Percentiles rank a stretch among this genome's conserved stretches.
Evolutionary conservation across 805 yeast species (phyloP).

Genomic region (Scheffersomyces lignosus): DNA sequence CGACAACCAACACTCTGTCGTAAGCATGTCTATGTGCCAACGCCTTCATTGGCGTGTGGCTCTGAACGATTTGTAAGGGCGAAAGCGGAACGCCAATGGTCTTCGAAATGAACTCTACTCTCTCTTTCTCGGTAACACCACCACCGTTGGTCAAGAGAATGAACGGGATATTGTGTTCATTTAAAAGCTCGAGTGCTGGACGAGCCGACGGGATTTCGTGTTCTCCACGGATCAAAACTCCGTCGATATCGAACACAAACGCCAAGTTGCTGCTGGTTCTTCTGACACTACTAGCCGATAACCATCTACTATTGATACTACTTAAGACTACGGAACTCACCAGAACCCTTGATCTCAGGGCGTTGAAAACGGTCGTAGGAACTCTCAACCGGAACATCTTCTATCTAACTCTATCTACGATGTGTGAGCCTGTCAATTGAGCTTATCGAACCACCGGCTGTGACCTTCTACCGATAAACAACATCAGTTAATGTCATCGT

Average conservation of each 20-base stretch:
- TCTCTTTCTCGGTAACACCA: constrained; percentile 64
- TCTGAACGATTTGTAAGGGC: constrained; percentile 70
- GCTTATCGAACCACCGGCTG: too few species aligned
- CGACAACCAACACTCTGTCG: constrained; percentile 73
- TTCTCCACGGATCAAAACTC: constrained; percentile 78
- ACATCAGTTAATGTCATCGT: too few species aligned
- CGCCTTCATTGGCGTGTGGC: constrained; percentile 82
- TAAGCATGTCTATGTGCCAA: constrained; percentile 47
- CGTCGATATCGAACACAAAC: constrained; percentile 67
- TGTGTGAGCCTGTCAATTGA: too few species aligned
- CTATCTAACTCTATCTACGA: too few species aligned
- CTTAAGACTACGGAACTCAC: too few species aligned
- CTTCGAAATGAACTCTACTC: constrained; percentile 54
- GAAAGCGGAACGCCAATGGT: constrained; percentile 47
- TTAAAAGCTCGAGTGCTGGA: constrained; percentile 56
- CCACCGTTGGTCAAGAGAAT: constrained; percentile 91
- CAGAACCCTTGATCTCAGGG: too few species aligned
- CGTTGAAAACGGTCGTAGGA: too few species aligned
- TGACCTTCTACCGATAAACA: too few species aligned
- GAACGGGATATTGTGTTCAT: constrained; percentile 63
- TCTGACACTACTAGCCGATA: too few species aligned
- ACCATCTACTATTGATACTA: too few species aligned
- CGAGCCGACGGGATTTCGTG: constrained; percentile 65
- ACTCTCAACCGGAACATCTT: too few species aligned
- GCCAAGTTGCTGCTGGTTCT: constrained; percentile 18